A percentile compares a stretch with the other conserved stretches of the same genome.
Conservation (phyloP, 148 eudicot genomes). For the Rhododendron ovatum region DNA sequence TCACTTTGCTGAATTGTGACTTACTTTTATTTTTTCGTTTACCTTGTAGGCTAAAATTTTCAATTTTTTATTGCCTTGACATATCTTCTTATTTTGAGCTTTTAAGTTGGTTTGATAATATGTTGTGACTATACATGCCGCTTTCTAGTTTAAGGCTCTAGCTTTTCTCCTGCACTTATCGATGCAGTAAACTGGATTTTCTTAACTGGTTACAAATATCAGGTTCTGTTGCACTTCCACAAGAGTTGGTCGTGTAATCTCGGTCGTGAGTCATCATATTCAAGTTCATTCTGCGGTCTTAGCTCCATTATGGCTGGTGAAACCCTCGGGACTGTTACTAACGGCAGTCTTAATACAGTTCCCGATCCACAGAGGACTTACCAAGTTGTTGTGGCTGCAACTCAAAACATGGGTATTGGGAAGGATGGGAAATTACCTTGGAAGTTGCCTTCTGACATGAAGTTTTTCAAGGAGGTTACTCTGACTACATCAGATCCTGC, state of each 20-base stretch:
- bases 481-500: slow-evolving; percentile 51
- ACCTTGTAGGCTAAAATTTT: not conserved
- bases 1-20: not conserved
- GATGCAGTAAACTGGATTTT: not conserved
- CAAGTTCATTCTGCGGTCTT: not conserved
- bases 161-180: not conserved
- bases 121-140: not conserved
- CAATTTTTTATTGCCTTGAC: not conserved
- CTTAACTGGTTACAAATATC: not conserved
- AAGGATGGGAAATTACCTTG: slow-evolving; percentile 93
- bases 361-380: slow-evolving; percentile 41
- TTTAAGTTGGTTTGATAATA: not conserved
- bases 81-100: not conserved
- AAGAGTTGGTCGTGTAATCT: slow-evolving; percentile 6
- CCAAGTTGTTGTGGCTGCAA: slow-evolving; percentile 95
- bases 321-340: slow-evolving; percentile 14
- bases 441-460: slow-evolving; percentile 82
- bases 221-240: slow-evolving; percentile 7
- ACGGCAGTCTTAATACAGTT: slow-evolving; percentile 19
- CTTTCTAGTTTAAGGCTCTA: not conserved
- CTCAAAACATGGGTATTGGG: slow-evolving; percentile 83
- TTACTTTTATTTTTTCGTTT: not conserved
- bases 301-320: slow-evolving; percentile 48
- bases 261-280: slow-evolving; percentile 1
- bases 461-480: slow-evolving; percentile 80